Conservation (phyloP, 1,139 yeast genomes). For the Taphrina pruni region DNA sequence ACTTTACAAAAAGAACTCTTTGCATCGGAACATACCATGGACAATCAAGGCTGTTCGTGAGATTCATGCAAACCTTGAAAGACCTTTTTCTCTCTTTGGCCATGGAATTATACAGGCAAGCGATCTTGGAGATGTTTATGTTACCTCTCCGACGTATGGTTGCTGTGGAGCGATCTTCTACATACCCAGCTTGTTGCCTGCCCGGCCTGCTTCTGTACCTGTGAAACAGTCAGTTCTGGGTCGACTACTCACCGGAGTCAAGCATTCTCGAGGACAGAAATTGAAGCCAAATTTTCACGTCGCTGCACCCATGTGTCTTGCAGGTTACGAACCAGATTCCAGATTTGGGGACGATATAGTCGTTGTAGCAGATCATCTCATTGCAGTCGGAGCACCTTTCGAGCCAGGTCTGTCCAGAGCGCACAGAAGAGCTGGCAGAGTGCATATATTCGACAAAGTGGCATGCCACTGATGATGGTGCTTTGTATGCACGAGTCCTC, state of each 20-base stretch:
- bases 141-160: constrained; percentile 21
- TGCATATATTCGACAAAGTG: constrained; percentile 4
- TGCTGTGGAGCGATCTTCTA: constrained; percentile 29
- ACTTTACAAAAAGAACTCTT: constrained; percentile 15
- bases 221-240: background rate
- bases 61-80: constrained; percentile 2
- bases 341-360: constrained; percentile 15
- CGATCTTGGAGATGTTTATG: constrained; percentile 6
- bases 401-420: constrained; percentile 7
- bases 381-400: constrained; percentile 28
- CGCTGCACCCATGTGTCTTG: constrained; percentile 15
- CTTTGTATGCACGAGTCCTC: background rate
- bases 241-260: background rate
- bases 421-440: constrained; percentile 31
- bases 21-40: constrained; percentile 22
- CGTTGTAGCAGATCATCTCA: constrained; percentile 1
- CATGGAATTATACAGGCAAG: constrained; percentile 3
- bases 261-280: background rate
- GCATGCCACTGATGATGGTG: background rate
- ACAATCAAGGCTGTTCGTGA: constrained; percentile 16
- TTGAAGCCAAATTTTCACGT: constrained; percentile 12
- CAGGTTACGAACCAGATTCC: constrained; percentile 20
- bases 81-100: constrained; percentile 26
- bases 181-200: background rate
- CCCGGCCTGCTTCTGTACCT: background rate